Conservation (phyloP, 805 yeast genomes). For the Ogataea zsoltii region DNA sequence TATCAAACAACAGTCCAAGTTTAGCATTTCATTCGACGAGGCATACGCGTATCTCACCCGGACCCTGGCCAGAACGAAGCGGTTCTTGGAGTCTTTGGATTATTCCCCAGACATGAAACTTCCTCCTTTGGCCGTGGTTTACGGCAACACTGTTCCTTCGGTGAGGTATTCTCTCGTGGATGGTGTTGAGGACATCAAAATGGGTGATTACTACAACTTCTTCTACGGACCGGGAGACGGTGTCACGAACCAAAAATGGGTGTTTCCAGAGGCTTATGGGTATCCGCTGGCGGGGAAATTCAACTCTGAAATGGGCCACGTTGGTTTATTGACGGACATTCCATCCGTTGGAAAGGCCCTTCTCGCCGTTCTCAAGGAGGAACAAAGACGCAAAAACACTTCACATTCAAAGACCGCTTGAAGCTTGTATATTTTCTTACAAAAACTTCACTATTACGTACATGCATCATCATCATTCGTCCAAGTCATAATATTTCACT, state of each 20-base stretch:
- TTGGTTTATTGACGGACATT: conserved; percentile 73
- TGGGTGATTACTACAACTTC: conserved; percentile 75
- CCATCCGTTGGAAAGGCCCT: conserved; percentile 73
- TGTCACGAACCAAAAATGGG: conserved; percentile 79
- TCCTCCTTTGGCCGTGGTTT: conserved; percentile 84
- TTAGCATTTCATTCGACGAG: conserved; percentile 48
- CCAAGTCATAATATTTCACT: conserved; percentile 61
- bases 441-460: too few species aligned
- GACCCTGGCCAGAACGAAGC: conserved; percentile 59
- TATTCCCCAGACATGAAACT: conserved; percentile 51
- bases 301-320: conserved; percentile 71
- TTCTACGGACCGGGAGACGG: conserved; percentile 93
- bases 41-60: conserved; percentile 64
- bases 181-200: conserved; percentile 58
- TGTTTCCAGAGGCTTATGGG: conserved; percentile 74
- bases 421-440: not conserved
- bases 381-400: conserved; percentile 30
- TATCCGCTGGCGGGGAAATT: conserved; percentile 72
- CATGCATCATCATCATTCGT: too few species aligned
- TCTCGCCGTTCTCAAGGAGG: conserved; percentile 60
- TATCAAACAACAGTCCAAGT: conserved; percentile 31
- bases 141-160: conserved; percentile 82
- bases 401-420: not conserved
- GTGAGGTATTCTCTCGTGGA: conserved; percentile 76
- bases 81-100: conserved; percentile 56